Conservation (phyloP, 2,329 filamentous ascomycete species). For the Exophiala calicioides region DNA sequence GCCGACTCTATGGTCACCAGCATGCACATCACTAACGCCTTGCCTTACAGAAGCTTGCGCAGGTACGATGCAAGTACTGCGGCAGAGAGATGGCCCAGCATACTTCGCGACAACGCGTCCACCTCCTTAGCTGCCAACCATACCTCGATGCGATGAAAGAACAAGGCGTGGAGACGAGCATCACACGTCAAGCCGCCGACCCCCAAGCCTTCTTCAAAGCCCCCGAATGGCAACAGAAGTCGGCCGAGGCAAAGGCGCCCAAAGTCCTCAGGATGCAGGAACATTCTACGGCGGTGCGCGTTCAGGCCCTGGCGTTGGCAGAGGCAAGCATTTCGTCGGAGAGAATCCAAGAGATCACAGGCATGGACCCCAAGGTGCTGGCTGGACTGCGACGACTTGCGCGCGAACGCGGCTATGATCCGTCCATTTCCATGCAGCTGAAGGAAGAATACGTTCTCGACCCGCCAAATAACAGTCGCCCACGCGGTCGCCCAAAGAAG, state of each 20-base stretch:
- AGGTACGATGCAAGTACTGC: slow-evolving; percentile 35
- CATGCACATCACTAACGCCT: slow-evolving; percentile 9
- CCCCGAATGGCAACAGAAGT: slow-evolving; percentile 24
- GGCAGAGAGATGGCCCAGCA: slow-evolving; percentile 33
- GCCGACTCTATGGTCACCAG: too few relatives aligned
- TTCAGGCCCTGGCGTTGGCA: slow-evolving; percentile 31
- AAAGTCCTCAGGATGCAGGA: slow-evolving; percentile 32
- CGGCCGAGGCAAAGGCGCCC: slow-evolving; percentile 27
- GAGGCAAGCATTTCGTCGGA: slow-evolving; percentile 32
- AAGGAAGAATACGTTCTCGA: slow-evolving; percentile 34
- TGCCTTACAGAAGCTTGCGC: slow-evolving; percentile 29
- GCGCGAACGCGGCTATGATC: slow-evolving; percentile 32
- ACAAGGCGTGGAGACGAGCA: slow-evolving; percentile 31
- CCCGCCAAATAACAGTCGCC: slow-evolving; percentile 30
- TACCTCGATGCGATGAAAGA: slow-evolving; percentile 34
- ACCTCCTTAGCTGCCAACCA: slow-evolving; percentile 30
- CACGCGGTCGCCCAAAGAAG: slow-evolving; percentile 33
- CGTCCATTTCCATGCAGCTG: slow-evolving; percentile 30
- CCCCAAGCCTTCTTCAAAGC: slow-evolving; percentile 30
- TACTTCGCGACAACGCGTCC: slow-evolving; percentile 33
- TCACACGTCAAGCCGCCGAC: slow-evolving; percentile 33
- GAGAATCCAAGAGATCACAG: slow-evolving; percentile 32
- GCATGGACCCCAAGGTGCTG: slow-evolving; percentile 32
- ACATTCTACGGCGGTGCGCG: slow-evolving; percentile 29
- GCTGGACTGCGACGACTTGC: slow-evolving; percentile 30